These are phyloP conservation scores for Lyophyllum decastes DNA, from an alignment of 768 basidiomycete species.

Conservation along the genomic window DNA sequence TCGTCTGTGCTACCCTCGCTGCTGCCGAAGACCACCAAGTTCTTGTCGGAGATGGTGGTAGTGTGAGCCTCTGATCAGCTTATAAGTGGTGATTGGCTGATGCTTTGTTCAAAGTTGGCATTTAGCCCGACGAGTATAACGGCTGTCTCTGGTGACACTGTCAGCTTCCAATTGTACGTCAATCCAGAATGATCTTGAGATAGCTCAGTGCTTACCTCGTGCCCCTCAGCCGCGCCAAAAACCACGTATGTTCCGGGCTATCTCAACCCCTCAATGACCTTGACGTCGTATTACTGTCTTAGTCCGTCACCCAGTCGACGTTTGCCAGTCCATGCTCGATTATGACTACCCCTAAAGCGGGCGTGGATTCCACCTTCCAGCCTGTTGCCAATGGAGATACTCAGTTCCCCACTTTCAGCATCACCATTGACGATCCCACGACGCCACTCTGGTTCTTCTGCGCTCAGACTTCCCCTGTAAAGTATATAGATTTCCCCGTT, in stretches of 20 bases:
- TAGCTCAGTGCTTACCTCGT: background rate
- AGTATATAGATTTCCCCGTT: slow-evolving; percentile 17
- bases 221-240: slow-evolving; percentile 37
- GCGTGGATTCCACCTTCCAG: slow-evolving; percentile 56
- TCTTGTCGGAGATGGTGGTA: slow-evolving; percentile 40
- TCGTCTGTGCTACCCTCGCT: slow-evolving; percentile 39
- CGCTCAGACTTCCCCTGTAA: slow-evolving; percentile 38
- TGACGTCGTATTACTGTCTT: background rate
- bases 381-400: slow-evolving; percentile 32
- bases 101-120: slow-evolving; percentile 27
- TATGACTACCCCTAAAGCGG: slow-evolving; percentile 33
- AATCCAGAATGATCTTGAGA: too few species aligned
- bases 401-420: slow-evolving; percentile 42
- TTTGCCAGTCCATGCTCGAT: slow-evolving; percentile 54
- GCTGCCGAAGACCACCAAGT: slow-evolving; percentile 38
- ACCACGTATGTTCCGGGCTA: slow-evolving; percentile 30
- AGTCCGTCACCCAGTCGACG: slow-evolving; percentile 64
- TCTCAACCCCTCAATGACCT: too few species aligned
- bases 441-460: slow-evolving; percentile 67
- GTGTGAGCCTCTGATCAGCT: slow-evolving; percentile 25
- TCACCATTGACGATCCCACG: slow-evolving; percentile 46
- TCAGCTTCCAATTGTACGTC: slow-evolving; percentile 56
- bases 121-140: slow-evolving; percentile 42
- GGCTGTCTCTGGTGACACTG: slow-evolving; percentile 44
- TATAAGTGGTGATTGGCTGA: background rate